Base-by-base conservation (phyloP, 202 grass and related monocot species). In the Carex sylvatica region DNA sequence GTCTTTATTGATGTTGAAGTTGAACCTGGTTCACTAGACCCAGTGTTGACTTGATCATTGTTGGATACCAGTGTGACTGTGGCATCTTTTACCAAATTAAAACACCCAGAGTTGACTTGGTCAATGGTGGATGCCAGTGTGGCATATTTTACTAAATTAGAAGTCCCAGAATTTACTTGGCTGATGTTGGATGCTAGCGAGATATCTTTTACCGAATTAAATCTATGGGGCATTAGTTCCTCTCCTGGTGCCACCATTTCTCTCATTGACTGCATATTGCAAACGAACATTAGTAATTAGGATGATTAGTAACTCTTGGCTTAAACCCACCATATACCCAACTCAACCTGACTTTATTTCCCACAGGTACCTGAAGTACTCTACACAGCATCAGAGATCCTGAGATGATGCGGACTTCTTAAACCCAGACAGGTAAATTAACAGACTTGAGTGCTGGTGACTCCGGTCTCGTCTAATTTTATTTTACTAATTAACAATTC, bases 1-100 rank as follows among this genome's bases (percentile, higher is more conserved):
- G 92, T 93, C 84, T 91, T 90, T 31, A 93, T 94, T 0, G 92
- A 90, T 4, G 90, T 94, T 78, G n/a, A 36, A 55, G 87, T 87
- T 3, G 62, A 9, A 47, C 19, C 11, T 51, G 28, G 15, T 56
- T 44, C 52, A 62, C 82, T 19, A 33, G 61, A 68, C 61, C 61
- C 38, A 20, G 61, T 15, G 35, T 51, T 8, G 1, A 81, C 55
- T 20, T 63, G 55, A 4, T 9, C 2, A 14, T 31, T 5, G 18
- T 63, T 24, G 20, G 28, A 60, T 38, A 30, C 76, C 36, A 44
- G 36, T 46, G 76, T 44, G 55, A 56, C 76, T 47, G 83, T 44
- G 55, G 18, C 76, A 63, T 62, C 12, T 74, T 60, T 60, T 20
- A 30, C 12, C 4, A 10, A 33, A 36, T 63, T 63, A 35, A 7